These are phyloP conservation scores for Fusarium sp. DNA, from an alignment of 2,329 filamentous ascomycete species.

Conservation along the genomic window DNA sequence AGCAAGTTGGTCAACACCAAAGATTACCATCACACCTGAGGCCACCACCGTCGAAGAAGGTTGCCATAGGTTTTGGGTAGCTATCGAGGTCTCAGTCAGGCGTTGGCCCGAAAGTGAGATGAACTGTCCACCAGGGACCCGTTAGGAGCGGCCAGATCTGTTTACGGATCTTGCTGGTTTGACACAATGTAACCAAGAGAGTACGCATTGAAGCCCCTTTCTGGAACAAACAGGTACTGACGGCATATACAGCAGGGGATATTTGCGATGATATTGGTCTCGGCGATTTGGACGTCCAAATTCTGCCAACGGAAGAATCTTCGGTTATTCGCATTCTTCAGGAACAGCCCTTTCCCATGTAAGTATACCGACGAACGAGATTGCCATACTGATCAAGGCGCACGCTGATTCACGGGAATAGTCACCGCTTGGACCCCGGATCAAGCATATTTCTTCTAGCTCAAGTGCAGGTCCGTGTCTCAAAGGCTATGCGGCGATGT, in stretches of 20 bases:
- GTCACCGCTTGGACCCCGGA: conserved; percentile 54
- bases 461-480: conserved; percentile 52
- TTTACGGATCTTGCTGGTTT: conserved; percentile 1
- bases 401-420: conserved; percentile 42
- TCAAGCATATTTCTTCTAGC: conserved; percentile 61
- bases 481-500: conserved; percentile 2
- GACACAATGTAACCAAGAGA: conserved; percentile 29
- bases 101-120: conserved; percentile 9
- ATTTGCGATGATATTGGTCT: conserved; percentile 59
- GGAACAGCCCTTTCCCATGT: conserved; percentile 57
- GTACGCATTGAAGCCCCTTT: conserved; percentile 23
- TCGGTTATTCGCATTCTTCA: conserved; percentile 59
- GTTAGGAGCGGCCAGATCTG: conserved; percentile 2
- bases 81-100: conserved; percentile 59
- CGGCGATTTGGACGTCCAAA: conserved; percentile 59
- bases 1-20: conserved; percentile 52
- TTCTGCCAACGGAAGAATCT: conserved; percentile 55
- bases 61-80: conserved; percentile 56
- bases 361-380: conserved; percentile 24
- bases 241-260: conserved; percentile 40
- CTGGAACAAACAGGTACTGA: conserved; percentile 10
- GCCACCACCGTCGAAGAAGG: conserved; percentile 48
- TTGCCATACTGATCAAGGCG: background rate
- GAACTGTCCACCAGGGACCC: background rate
- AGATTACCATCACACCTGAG: conserved; percentile 57